A percentile compares a stretch with the other conserved stretches of the same genome.
Conservation (phyloP, 768 basidiomycete genomes). For the Jaapia argillacea region DNA sequence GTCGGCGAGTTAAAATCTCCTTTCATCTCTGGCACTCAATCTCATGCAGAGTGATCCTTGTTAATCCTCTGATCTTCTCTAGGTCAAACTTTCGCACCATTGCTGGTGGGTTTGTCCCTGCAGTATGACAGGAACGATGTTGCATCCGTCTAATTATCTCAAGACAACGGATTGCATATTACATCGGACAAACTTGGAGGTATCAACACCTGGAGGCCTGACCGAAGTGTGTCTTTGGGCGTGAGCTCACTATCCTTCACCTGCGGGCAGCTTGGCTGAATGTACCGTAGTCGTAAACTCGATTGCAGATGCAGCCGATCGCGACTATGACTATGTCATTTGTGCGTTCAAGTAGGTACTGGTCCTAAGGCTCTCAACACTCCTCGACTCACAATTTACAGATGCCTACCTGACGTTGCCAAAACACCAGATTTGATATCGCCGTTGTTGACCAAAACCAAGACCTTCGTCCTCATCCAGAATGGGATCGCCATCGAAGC, state of each 20-base stretch:
- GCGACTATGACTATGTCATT: slow-evolving; percentile 6
- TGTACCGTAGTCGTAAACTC: not conserved
- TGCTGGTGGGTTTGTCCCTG: not conserved
- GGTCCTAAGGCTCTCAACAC: no score
- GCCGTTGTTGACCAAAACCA: slow-evolving; percentile 13
- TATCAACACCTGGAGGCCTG: slow-evolving; percentile 8
- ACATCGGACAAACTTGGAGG: not conserved
- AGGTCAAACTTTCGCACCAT: not conserved
- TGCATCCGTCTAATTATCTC: not conserved
- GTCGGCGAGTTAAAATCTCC: no score
- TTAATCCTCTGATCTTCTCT: no score
- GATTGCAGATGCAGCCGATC: slow-evolving; percentile 10
- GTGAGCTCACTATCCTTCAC: no score
- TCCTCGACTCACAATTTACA: not conserved
- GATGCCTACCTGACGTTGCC: slow-evolving; percentile 12
- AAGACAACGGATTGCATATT: not conserved
- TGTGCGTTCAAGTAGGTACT: slow-evolving; percentile 10
- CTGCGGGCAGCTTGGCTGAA: no score
- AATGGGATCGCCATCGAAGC: slow-evolving; percentile 24
- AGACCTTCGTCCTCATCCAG: slow-evolving; percentile 21
- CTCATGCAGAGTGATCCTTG: no score
- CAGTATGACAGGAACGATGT: not conserved
- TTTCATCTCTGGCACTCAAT: no score
- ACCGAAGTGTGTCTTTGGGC: slow-evolving; percentile 5
- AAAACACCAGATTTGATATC: slow-evolving; percentile 15